Conservation (phyloP, 768 basidiomycete species). For the Mycena polygramma region DNA sequence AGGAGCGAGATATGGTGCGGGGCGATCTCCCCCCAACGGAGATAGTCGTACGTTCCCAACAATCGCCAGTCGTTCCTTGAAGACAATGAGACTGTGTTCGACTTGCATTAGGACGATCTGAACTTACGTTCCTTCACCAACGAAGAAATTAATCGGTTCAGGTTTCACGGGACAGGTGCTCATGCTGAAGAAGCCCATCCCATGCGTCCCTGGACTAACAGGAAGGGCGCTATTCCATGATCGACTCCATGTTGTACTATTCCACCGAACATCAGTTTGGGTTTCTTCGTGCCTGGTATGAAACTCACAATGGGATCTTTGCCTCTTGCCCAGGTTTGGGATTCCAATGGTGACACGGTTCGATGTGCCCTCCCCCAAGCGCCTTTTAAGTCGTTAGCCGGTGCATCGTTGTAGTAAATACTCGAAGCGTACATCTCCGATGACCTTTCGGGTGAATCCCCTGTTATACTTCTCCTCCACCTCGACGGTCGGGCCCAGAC, state of each 20-base stretch:
- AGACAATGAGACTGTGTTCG: not conserved
- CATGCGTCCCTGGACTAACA: conserved; percentile 30
- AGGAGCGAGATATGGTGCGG: conserved; percentile 32
- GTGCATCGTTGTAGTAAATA: not conserved
- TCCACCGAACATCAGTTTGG: not conserved
- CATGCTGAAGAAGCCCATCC: conserved; percentile 35
- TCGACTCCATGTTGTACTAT: conserved; percentile 33
- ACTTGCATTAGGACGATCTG: not conserved
- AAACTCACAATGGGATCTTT: conserved; percentile 24
- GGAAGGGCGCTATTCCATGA: conserved; percentile 38
- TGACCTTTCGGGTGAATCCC: conserved; percentile 37
- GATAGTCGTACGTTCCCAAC: conserved; percentile 30
- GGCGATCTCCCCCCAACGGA: conserved; percentile 32
- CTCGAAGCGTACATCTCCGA: conserved; percentile 27
- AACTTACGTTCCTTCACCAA: conserved; percentile 26
- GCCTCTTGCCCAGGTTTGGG: not conserved
- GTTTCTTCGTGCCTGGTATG: not conserved
- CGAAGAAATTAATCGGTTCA: conserved; percentile 35
- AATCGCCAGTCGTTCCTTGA: conserved; percentile 32
- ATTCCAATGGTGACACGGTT: conserved; percentile 10
- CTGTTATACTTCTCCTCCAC: conserved; percentile 23
- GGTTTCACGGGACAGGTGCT: not conserved
- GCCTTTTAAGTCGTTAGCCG: conserved; percentile 10
- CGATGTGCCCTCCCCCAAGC: conserved; percentile 21
- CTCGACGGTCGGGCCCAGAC: conserved; percentile 12